Evolutionary conservation across 305 asterid genomes (phyloP).

Genomic region (Euphrasia arctica): DNA sequence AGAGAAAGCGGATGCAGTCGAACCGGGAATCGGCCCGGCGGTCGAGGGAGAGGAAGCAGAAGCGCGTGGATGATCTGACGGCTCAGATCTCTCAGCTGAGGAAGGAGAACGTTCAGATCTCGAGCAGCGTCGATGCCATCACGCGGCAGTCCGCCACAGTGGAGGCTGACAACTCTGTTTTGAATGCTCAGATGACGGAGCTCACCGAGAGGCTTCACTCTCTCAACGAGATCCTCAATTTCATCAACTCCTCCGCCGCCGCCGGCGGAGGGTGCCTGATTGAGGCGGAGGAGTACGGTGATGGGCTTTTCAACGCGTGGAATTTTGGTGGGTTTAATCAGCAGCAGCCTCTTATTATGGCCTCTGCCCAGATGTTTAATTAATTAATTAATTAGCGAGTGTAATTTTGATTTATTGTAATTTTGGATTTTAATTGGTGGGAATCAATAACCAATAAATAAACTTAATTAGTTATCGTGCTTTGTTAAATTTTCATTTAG

Average conservation of each 20-base stretch:
- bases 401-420: too few species aligned
- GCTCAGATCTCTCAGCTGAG: slow-evolving; percentile 37
- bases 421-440: too few species aligned
- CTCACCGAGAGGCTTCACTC: slow-evolving; percentile 58
- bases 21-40: slow-evolving; percentile 79
- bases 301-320: slow-evolving; percentile 1
- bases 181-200: slow-evolving; percentile 72
- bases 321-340: too few species aligned
- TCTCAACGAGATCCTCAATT: slow-evolving; percentile 43
- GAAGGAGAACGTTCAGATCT: slow-evolving; percentile 45
- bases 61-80: slow-evolving; percentile 54
- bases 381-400: too few species aligned
- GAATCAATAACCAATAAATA: too few species aligned
- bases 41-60: slow-evolving; percentile 68
- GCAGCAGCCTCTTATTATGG: too few species aligned
- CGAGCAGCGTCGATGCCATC: slow-evolving; percentile 28
- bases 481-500: too few species aligned
- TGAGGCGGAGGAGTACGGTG: slow-evolving; percentile 25
- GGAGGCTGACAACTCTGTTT: slow-evolving; percentile 64
- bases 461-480: too few species aligned
- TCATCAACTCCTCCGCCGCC: slow-evolving; percentile 29
- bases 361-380: too few species aligned
- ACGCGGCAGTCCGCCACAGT: slow-evolving; percentile 33
- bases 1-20: slow-evolving; percentile 67
- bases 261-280: slow-evolving; percentile 22